phyloP scores from a whole-genome alignment of 2,329 filamentous ascomycete species.

The Calonectria naviculata region DNA sequence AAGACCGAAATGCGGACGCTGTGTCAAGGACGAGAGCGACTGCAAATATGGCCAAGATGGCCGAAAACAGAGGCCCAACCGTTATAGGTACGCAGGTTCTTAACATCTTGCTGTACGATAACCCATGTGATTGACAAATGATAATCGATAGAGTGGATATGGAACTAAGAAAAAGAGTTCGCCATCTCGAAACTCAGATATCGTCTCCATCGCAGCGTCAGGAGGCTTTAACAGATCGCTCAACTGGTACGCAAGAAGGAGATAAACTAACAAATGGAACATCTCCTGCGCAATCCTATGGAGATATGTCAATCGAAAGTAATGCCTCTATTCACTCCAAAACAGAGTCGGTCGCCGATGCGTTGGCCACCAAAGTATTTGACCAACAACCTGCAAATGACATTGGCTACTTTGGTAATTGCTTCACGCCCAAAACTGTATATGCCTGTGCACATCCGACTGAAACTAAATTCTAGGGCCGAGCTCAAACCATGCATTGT shows the following conservation, averaged over 20 bases:
- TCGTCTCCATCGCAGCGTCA: background rate
- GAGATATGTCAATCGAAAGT: background rate
- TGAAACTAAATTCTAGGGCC: conserved; percentile 31
- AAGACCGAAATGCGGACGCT: conserved; percentile 8
- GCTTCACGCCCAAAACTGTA: background rate
- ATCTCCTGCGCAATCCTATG: background rate
- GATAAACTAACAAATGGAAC: background rate
- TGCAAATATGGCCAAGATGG: conserved; percentile 1
- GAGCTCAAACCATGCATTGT: conserved; percentile 46
- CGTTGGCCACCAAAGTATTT: conserved; percentile 42
- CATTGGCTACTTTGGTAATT: conserved; percentile 42
- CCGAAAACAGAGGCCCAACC: background rate
- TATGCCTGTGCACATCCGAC: background rate
- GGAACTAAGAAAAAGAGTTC: background rate
- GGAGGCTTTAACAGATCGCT: background rate
- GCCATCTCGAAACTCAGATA: background rate
- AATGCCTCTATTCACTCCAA: background rate
- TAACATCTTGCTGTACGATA: too few relatives aligned
- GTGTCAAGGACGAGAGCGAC: background rate
- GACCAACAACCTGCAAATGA: conserved; percentile 39
- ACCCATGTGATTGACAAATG: too few relatives aligned
- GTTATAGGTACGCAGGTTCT: background rate
- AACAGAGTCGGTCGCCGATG: conserved; percentile 39
- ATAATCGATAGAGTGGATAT: background rate
- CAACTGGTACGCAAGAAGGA: background rate